Percentiles rank a stretch among this genome's conserved stretches.
phyloP scores from a whole-genome alignment of 345 rosid genomes.

The Gossypium sturtianum region DNA sequence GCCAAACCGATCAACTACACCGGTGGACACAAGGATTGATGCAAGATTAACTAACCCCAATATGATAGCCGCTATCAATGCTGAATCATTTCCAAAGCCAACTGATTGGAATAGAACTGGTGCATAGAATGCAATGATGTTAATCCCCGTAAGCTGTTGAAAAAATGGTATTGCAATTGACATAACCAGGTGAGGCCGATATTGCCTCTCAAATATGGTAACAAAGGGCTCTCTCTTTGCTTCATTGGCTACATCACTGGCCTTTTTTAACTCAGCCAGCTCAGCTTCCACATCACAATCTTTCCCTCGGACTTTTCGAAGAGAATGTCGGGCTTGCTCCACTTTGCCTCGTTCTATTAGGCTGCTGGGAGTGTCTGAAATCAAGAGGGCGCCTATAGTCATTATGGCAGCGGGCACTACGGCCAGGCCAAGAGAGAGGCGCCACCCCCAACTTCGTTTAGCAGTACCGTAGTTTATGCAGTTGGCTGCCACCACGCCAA shows the following conservation, averaged over 20 bases:
- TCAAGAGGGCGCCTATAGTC: slow-evolving; percentile 62
- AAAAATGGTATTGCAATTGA: slow-evolving; percentile 65
- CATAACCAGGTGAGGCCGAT: slow-evolving; percentile 71
- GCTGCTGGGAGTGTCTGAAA: slow-evolving; percentile 71
- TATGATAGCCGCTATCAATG: slow-evolving; percentile 57
- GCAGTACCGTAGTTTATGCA: slow-evolving; percentile 52
- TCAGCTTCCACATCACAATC: slow-evolving; percentile 43
- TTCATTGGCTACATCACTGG: slow-evolving; percentile 39
- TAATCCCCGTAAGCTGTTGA: slow-evolving; percentile 75
- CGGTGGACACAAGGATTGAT: slow-evolving; percentile 51
- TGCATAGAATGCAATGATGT: slow-evolving; percentile 74
- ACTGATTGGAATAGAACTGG: slow-evolving; percentile 72
- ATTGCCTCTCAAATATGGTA: slow-evolving; percentile 57
- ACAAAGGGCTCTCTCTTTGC: slow-evolving; percentile 43
- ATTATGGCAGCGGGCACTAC: slow-evolving; percentile 60
- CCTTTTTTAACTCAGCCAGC: slow-evolving; percentile 44
- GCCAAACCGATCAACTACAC: slow-evolving; percentile 65
- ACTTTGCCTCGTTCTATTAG: slow-evolving; percentile 61
- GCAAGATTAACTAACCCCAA: slow-evolving; percentile 66
- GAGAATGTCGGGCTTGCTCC: slow-evolving; percentile 44
- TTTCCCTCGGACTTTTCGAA: slow-evolving; percentile 42
- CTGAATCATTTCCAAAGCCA: slow-evolving; percentile 63
- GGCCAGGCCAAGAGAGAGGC: slow-evolving; percentile 77
- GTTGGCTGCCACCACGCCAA: slow-evolving; percentile 65
- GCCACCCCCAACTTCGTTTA: slow-evolving; percentile 66